Evolutionary conservation across 2,329 filamentous ascomycete genomes (phyloP), one percentile per base, ranked within the genome.

Genomic region (Xylaria polymorpha): DNA sequence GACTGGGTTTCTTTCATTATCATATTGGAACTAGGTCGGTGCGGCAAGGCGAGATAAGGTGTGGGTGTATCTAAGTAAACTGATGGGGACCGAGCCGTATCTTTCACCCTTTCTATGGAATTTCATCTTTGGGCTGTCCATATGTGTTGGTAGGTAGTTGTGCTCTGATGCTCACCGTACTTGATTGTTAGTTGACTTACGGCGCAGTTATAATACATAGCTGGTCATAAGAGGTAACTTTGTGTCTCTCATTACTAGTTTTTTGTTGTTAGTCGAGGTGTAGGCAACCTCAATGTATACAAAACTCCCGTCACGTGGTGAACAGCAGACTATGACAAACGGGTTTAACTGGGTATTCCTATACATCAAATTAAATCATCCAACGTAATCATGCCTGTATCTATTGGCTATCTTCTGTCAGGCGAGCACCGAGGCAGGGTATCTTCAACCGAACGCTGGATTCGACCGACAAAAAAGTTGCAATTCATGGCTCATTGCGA

Each of bases 381-480:
- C 35, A 50, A 65, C 35, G 15, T 43, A 58, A n/a, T 25, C 51
- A 61, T 58, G 41, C 57, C 57, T 20, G 7, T 50, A 15, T 62
- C 46, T 55, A 59, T 62, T 62, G 29, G 51, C 29, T 51, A 59
- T 69, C 55, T 50, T 48, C 57, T 53, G 62, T 35, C 46, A 51
- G 67, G 63, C 57, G 63, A 29, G 46, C 61, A 69, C 59, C 53
- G 18, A 66, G n/a, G n/a, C n/a, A n/a, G 67, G 67, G 58, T 69
- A 69, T 66, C 59, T 63, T 58, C 32, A 56, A 65, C 48, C 35
- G 43, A 66, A 62, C 63, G 55, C 53, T 66, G 62, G 14, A 56
- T 35, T 37, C 6, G 20, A 43, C 44, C 41, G 29, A 29, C 32
- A 41, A 64, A 67, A 65, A 44, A 61, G 12, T 58, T 44, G 64